phyloP scores from a whole-genome alignment of 495 filamentous ascomycete genomes.

The Immersiella caudata region DNA sequence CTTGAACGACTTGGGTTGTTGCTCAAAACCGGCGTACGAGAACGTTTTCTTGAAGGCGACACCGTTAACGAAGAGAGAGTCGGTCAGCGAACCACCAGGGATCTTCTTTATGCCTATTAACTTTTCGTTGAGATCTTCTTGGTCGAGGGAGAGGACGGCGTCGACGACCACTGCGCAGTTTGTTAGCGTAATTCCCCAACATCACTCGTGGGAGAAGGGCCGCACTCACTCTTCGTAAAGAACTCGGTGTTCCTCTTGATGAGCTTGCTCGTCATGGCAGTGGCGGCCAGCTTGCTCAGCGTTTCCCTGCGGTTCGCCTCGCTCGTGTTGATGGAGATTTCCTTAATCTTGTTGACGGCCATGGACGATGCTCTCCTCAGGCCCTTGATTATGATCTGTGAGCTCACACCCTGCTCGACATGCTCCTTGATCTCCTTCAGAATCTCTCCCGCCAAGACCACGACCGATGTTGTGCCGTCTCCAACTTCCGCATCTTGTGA shows the following conservation, averaged over 20 bases:
- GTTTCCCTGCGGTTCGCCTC: constrained; percentile 90
- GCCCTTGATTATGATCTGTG: constrained; percentile 96
- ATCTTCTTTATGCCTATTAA: constrained; percentile 98
- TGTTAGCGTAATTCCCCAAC: constrained; percentile 1
- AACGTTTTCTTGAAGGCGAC: constrained; percentile 99
- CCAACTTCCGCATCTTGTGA: constrained; percentile 99
- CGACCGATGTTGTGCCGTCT: constrained; percentile 95
- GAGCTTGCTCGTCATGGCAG: constrained; percentile 99
- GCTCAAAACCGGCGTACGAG: constrained; percentile 97
- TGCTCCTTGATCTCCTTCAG: constrained; percentile 92
- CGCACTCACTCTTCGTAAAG: constrained; percentile 86
- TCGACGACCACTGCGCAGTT: constrained; percentile 83
- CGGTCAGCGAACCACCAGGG: constrained; percentile 92
- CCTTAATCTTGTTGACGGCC: constrained; percentile 98
- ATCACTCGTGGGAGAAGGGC: neutral
- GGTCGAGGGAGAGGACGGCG: constrained; percentile 94
- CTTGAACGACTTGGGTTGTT: constrained; percentile 93
- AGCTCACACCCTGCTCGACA: constrained; percentile 95
- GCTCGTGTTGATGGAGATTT: constrained; percentile 87
- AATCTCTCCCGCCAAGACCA: constrained; percentile 94
- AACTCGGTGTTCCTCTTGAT: constrained; percentile 97
- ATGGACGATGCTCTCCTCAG: constrained; percentile 83
- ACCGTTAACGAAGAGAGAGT: constrained; percentile 96
- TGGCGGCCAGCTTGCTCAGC: constrained; percentile 83
- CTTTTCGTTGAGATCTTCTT: constrained; percentile 96